Percentiles rank a stretch among this genome's conserved stretches.
Evolutionary conservation across 192 early-diverging fungal species (phyloP).

Genomic region (Haplosporangium gracile): DNA sequence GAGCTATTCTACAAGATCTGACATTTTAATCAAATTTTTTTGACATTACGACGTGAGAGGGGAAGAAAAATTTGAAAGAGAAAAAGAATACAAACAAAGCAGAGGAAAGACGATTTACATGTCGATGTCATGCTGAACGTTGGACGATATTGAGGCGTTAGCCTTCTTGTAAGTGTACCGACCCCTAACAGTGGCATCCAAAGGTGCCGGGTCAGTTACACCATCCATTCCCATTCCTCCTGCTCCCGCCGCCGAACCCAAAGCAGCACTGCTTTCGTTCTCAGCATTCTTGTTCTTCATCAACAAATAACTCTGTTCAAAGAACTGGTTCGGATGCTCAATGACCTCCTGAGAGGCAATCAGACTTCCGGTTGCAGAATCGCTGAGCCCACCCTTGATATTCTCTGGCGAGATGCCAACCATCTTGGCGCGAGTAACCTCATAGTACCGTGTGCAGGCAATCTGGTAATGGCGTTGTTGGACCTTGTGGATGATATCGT

Average conservation of each 20-base stretch:
- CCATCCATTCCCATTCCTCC: not conserved
- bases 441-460: slow-evolving; percentile 93
- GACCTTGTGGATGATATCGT: slow-evolving; percentile 77
- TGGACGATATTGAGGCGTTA: slow-evolving; percentile 25
- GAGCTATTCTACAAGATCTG: not conserved
- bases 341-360: slow-evolving; percentile 72
- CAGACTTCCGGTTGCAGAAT: slow-evolving; percentile 26
- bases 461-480: slow-evolving; percentile 89
- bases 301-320: slow-evolving; percentile 69
- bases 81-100: not conserved
- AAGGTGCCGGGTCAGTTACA: not conserved
- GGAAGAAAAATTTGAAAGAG: not conserved
- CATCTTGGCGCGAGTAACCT: slow-evolving; percentile 68
- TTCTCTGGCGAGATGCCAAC: slow-evolving; percentile 25
- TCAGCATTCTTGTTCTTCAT: slow-evolving; percentile 22
- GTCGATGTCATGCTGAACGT: slow-evolving; percentile 27
- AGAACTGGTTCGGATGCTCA: slow-evolving; percentile 95
- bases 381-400: slow-evolving; percentile 29
- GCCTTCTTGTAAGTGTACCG: slow-evolving; percentile 52
- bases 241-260: not conserved
- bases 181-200: slow-evolving; percentile 41
- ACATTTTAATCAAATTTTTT: not conserved
- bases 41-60: no score
- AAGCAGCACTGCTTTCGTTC: not conserved
- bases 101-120: not conserved